Base-by-base conservation (phyloP, 306 rosid genomes). In the Astragalus membranaceus region DNA sequence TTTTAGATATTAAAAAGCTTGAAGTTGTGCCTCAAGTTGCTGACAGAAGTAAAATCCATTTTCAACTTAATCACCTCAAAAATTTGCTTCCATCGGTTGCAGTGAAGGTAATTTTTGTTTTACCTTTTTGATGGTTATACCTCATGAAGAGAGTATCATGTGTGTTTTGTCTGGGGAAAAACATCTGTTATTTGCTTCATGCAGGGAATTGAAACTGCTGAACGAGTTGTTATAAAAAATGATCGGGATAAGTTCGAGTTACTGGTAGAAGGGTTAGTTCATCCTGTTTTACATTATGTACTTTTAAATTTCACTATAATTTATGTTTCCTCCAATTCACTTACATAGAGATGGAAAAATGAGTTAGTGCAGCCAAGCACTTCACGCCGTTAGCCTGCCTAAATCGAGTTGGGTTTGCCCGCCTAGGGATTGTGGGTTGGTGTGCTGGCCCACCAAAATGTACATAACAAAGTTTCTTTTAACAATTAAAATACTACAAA, bases 191-290 rank as follows among this genome's bases (percentile, higher is more conserved):
- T 51, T 70, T 47, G 70, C 73, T 80, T 78, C 53, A 67, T 64
- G 68, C 88, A 93, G 98, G 98, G 98, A 64, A 79, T 93, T 68
- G 83, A 84, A 79, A 78, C 96, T 48, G 93, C 83, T 7, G 90
- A 87, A 50, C 94, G 96, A 30, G 94, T 80, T 56, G 95, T 90
- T 64, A 83, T 90, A 55, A 80, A 75, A 67, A 76, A 79, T 79
- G 80, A 87, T 67, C 78, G 75, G 44, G 85, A 78, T 67, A 84
- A 79, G 79, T 90, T 80, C 79, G 72, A 80, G 16, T 78, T 93
- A 75, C 78, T 87, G 82, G 97, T 89, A 9, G 97, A 93, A 83
- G 97, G 98, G 98, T 93, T 59, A 86, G 97, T 88, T 76, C 82
- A 59, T 73, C 47, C 15, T 54, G 12, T 61, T 77, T 23, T 67